Percentiles rank a stretch among this genome's conserved stretches.
Evolutionary conservation across 495 filamentous ascomycete species (phyloP).

Genomic region (Choiromyces venosus): DNA sequence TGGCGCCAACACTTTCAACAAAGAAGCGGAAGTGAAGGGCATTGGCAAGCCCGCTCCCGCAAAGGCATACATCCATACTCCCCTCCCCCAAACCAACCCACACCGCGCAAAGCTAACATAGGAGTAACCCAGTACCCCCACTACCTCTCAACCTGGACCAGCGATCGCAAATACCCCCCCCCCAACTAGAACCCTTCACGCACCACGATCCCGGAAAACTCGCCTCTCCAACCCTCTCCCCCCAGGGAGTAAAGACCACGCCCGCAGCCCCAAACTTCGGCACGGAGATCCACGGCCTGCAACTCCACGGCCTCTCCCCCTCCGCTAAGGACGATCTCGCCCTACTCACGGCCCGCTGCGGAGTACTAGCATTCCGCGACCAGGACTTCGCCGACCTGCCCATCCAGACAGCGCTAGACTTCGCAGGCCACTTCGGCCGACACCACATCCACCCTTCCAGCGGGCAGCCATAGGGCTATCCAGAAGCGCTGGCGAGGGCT

Average conservation of each 20-base stretch:
- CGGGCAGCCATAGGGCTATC: slow-evolving; percentile 63
- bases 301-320: slow-evolving; percentile 61
- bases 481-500: slow-evolving; percentile 73
- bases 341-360: slow-evolving; percentile 68
- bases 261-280: slow-evolving; percentile 71
- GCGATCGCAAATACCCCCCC: slow-evolving; percentile 15
- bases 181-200: slow-evolving; percentile 56
- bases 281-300: slow-evolving; percentile 67
- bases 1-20: slow-evolving; percentile 38
- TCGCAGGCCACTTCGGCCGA: slow-evolving; percentile 70
- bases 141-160: slow-evolving; percentile 71
- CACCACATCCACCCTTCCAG: slow-evolving; percentile 75
- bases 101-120: slow-evolving; percentile 32
- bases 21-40: slow-evolving; percentile 48
- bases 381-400: slow-evolving; percentile 74
- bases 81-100: background rate
- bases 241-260: slow-evolving; percentile 46
- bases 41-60: slow-evolving; percentile 27
- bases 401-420: slow-evolving; percentile 64
- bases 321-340: slow-evolving; percentile 77
- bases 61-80: slow-evolving; percentile 8
- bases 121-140: slow-evolving; percentile 58
- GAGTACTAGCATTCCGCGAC: slow-evolving; percentile 73
- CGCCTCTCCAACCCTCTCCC: slow-evolving; percentile 58
- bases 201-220: slow-evolving; percentile 69